Conservation (phyloP, 169 alveolate genomes). For the Plasmodium gonderi region DNA sequence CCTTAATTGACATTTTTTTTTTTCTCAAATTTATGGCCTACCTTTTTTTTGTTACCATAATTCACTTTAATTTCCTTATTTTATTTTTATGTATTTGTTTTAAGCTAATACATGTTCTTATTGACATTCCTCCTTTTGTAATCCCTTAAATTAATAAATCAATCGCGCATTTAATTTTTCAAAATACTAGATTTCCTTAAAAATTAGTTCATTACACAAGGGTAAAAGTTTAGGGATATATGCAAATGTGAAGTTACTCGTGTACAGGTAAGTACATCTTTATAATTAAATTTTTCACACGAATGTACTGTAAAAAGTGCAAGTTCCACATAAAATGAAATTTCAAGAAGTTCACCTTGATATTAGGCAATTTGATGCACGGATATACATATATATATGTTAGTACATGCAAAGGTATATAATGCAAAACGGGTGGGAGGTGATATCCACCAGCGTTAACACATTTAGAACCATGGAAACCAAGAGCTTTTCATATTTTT, state of each 20-base stretch:
- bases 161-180: background rate
- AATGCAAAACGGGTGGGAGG: too few relatives aligned
- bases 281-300: too few relatives aligned
- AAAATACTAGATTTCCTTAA: background rate
- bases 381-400: background rate
- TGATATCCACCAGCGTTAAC: background rate
- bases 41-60: background rate
- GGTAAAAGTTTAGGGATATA: background rate
- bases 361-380: background rate
- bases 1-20: background rate
- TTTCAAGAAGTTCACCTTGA: background rate
- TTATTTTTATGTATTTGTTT: background rate
- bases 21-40: background rate
- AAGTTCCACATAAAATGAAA: background rate
- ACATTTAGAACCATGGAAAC: constrained; percentile 73
- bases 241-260: background rate
- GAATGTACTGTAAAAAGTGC: too few relatives aligned
- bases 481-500: constrained; percentile 30
- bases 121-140: background rate
- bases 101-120: background rate
- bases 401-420: background rate
- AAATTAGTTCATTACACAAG: background rate
- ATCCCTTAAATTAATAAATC: background rate
- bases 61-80: too few relatives aligned
- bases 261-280: background rate